A percentile compares a stretch with the other conserved stretches of the same genome.
Evolutionary conservation across 1,284 basidiomycete species (phyloP).

Genomic region (Mycena citricolor): DNA sequence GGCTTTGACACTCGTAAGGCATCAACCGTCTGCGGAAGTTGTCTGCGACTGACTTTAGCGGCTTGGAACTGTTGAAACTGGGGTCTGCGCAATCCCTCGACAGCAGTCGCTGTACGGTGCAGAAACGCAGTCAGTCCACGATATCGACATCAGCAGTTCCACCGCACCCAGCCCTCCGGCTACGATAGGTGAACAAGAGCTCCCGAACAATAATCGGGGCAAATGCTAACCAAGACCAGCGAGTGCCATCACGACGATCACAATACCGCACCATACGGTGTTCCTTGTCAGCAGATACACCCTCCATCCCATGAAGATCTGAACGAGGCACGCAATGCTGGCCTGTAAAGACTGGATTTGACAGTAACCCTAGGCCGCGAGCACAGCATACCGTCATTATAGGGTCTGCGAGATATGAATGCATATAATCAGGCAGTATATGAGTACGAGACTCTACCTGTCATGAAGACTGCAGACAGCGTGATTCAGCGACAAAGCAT

Average conservation of each 20-base stretch:
- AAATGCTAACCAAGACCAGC: conserved; percentile 25
- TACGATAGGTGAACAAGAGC: no score
- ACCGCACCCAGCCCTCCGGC: no score
- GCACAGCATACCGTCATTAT: no score
- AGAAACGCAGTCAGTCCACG: no score
- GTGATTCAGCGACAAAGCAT: background rate
- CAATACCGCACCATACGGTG: conserved; percentile 20
- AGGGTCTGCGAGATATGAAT: no score
- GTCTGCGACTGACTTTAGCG: no score
- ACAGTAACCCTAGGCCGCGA: no score
- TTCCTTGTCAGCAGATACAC: conserved; percentile 35
- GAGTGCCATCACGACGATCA: conserved; percentile 31
- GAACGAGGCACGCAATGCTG: conserved; percentile 36
- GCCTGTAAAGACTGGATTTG: conserved; percentile 31
- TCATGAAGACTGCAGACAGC: conserved; percentile 26
- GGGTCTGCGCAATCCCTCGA: conserved; percentile 31
- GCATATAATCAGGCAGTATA: background rate
- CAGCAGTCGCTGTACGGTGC: conserved; percentile 21
- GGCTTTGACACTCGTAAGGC: conserved; percentile 22
- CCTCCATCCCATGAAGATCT: conserved; percentile 40
- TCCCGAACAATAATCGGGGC: no score
- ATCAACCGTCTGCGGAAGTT: no score
- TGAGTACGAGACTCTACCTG: conserved; percentile 24
- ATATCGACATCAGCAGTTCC: no score
- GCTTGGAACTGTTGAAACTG: conserved; percentile 34